A percentile compares a stretch with the other conserved stretches of the same genome.
These are phyloP conservation scores for Peterozyma xylosa DNA, from an alignment of 805 yeast species.

Conservation along the genomic window DNA sequence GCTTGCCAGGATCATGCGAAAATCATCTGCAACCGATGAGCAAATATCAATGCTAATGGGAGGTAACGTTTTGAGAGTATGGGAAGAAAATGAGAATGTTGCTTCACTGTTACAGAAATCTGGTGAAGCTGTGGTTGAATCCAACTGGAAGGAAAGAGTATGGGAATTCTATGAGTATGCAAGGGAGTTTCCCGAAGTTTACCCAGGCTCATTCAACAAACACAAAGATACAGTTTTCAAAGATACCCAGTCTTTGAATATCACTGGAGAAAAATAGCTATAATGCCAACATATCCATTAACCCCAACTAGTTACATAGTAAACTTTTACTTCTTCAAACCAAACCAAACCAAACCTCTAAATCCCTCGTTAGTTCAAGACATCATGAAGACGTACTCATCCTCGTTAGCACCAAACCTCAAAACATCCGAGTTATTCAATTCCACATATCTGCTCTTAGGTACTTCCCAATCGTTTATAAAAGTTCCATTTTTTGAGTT, in stretches of 20 bases:
- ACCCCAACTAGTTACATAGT: no score
- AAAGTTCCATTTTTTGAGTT: constrained; percentile 22
- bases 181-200: constrained; percentile 29
- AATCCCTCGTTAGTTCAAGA: neutral
- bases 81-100: constrained; percentile 32
- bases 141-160: constrained; percentile 32
- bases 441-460: constrained; percentile 17
- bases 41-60: constrained; percentile 38
- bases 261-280: no score
- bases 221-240: neutral
- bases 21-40: constrained; percentile 33
- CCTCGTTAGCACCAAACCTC: constrained; percentile 18
- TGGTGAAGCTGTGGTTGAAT: constrained; percentile 21
- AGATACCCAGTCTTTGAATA: no score
- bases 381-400: constrained; percentile 17
- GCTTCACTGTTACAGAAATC: constrained; percentile 16
- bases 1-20: constrained; percentile 22
- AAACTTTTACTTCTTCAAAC: no score
- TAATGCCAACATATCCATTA: no score
- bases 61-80: constrained; percentile 35
- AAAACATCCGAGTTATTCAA: constrained; percentile 17
- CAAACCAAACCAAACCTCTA: no score
- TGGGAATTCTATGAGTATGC: constrained; percentile 32
- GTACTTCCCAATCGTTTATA: constrained; percentile 18
- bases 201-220: constrained; percentile 18